Evolutionary conservation across 768 basidiomycete genomes (phyloP), one percentile per base, ranked within the genome.

Genomic region (Leccinum olivaceopallidum): DNA sequence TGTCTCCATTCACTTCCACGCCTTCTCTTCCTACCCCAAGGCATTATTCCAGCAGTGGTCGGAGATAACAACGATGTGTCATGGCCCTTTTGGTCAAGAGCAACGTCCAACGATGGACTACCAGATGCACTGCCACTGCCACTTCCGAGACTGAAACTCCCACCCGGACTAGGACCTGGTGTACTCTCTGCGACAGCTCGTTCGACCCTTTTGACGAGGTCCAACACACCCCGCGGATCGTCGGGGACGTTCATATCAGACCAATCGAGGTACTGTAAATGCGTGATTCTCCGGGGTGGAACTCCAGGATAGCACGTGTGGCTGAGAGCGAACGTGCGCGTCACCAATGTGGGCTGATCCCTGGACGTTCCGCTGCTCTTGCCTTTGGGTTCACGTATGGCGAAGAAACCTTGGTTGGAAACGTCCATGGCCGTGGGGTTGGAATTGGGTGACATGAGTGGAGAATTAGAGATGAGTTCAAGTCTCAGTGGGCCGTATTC

Each of bases 211-310:
- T 79, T 81, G 56, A 97, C 83, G 24, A 98, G 81, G 14, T 81
- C 78, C 47, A 97, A 75, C 20, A 98, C 78, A 7, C 87, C 89
- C 7, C 83, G 77, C 0, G 95, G 87, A 60, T 93, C 86, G 13
- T 89, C 86, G 0, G 96, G 96, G 13, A 98, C 94, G 71, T 95
- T 95, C 79, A 98, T 89, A 68, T 98, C 96, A 2, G 95, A 94
- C 96, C 96, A 98, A 42, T 90, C 89, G 42, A 95, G 81, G 69
- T 94, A 98, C 72, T 98, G 96, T 55, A 98, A 76, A 68, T 98
- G 96, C 0, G 88, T 81, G 16, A 98, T 80, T 59, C 75, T 81
- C n/a, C 93, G 80, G 2, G 87, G 79, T 3, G 83, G 80, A 13
- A 81, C 78, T 18, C 80, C 74, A 0, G 90, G 88, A 64, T 87